Evolutionary conservation across 2,329 filamentous ascomycete species (phyloP).

Genomic region (Phialemoniopsis sp.): DNA sequence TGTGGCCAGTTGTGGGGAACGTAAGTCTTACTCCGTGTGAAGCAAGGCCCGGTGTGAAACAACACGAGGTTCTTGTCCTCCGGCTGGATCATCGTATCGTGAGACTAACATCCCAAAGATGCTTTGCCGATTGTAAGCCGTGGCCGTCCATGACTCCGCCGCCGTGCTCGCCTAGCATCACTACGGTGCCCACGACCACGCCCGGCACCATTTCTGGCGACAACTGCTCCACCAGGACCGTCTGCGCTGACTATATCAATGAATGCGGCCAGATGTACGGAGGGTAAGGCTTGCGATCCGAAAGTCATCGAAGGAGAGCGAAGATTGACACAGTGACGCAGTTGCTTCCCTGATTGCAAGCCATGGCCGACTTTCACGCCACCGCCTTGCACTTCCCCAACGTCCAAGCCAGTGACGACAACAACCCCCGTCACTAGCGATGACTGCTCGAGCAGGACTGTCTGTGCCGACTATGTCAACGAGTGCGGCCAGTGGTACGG

Average conservation of each 20-base stretch:
- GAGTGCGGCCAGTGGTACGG: conserved; percentile 3
- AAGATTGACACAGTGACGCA: neutral
- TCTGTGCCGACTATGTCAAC: conserved; percentile 3
- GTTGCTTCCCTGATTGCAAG: conserved; percentile 13
- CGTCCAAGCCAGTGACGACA: neutral
- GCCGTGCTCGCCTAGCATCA: neutral
- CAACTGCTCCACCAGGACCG: conserved; percentile 2
- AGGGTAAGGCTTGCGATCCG: conserved; percentile 5
- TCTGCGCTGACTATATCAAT: conserved; percentile 12
- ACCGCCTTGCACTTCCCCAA: conserved; percentile 9
- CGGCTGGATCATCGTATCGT: too few relatives aligned
- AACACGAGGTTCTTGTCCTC: too few relatives aligned
- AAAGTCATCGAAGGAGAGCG: too few relatives aligned
- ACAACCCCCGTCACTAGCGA: neutral
- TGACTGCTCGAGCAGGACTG: neutral
- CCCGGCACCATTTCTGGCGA: neutral
- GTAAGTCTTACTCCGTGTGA: neutral
- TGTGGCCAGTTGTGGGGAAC: conserved; percentile 2
- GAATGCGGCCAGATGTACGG: conserved; percentile 14
- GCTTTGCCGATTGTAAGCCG: conserved; percentile 1
- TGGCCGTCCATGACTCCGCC: conserved; percentile 1
- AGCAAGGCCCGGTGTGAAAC: too few relatives aligned
- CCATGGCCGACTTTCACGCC: conserved; percentile 11
- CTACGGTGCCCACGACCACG: neutral
- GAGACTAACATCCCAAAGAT: neutral